These are phyloP conservation scores for Diplodia mutila DNA, from an alignment of 2,329 filamentous ascomycete species.

Conservation along the genomic window DNA sequence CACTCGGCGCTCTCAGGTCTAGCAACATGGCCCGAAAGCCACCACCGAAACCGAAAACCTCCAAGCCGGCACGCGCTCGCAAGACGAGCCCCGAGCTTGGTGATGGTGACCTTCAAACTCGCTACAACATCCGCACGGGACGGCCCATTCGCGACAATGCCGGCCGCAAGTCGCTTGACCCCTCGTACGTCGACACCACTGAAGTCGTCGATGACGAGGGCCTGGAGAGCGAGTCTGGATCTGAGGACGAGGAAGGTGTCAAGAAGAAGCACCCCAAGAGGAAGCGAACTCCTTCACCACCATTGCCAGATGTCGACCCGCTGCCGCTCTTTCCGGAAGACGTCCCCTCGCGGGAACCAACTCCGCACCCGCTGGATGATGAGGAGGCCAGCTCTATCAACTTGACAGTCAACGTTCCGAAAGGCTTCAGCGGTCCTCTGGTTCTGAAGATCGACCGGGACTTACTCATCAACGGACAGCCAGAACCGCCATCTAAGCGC, in stretches of 20 bases:
- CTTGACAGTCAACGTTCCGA: slow-evolving; percentile 52
- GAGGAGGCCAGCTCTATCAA: slow-evolving; percentile 35
- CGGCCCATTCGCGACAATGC: slow-evolving; percentile 49
- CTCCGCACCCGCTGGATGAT: slow-evolving; percentile 32
- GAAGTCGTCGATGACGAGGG: slow-evolving; percentile 41
- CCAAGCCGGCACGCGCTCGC: background rate
- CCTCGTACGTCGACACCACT: slow-evolving; percentile 47
- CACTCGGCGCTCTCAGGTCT: background rate
- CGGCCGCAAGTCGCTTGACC: slow-evolving; percentile 39
- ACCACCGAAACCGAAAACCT: background rate
- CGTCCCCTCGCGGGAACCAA: slow-evolving; percentile 33
- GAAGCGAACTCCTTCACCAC: slow-evolving; percentile 41
- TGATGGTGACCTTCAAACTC: slow-evolving; percentile 29
- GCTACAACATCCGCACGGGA: slow-evolving; percentile 44
- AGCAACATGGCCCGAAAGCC: slow-evolving; percentile 8
- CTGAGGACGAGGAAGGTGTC: slow-evolving; percentile 38
- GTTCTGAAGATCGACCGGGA: slow-evolving; percentile 46
- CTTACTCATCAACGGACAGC: slow-evolving; percentile 27
- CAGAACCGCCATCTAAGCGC: background rate
- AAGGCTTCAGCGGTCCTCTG: slow-evolving; percentile 51
- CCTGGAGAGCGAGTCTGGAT: slow-evolving; percentile 39
- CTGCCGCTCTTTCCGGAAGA: slow-evolving; percentile 36
- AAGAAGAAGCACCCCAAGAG: slow-evolving; percentile 29
- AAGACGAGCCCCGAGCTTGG: slow-evolving; percentile 33
- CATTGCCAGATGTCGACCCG: slow-evolving; percentile 40